Evolutionary conservation across 2,329 filamentous ascomycete species (phyloP), one percentile per base, ranked within the genome.

Genomic region (Penicillium janthinellum): DNA sequence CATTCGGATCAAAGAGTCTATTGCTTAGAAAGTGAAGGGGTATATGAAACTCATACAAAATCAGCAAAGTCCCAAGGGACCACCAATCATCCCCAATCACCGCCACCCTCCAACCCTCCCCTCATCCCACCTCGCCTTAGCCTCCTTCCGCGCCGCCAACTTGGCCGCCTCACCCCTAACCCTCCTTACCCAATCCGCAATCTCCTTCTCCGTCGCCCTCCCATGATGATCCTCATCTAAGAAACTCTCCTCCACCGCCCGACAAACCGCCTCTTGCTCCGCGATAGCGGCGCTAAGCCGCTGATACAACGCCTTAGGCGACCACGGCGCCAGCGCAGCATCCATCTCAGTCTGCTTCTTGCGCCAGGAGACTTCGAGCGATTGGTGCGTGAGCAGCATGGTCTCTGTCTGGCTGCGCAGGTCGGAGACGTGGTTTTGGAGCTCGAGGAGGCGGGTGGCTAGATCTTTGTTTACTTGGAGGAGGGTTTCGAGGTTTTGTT

Each of bases 121-220:
- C 77, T 98, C 94, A 74, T 98, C 95, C 95, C 95, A 98, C 68
- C 95, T 84, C 70, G 92, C 90, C 76, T 93, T 96, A 66, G 91
- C 86, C 80, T 98, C 95, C 71, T 89, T 87, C 59, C 95, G 84
- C 56, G 93, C 81, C 71, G 95, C 96, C 62, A 89, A 88, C 58
- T 90, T 79, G 67, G 90, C 90, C 72, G 88, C 90, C 10, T 90
- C 90, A 67, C 94, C 92, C 67, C 92, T 84, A 64, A 96, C 90
- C 69, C 90, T 81, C 70, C 88, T 84, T 20, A 96, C 86, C 87
- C 95, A 98, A 61, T 98, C 94, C 1, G 83, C 81, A 28, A 90
- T 87, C 77, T 98, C 95, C 71, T 91, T 86, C 78, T 96, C 93
- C 25, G 85, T 88, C 3, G 89, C 90, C 37, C 82, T 75, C 65